Base-by-base conservation (phyloP, 371 early-diverging fungal species). In the Basidiobolus meristosporus region DNA sequence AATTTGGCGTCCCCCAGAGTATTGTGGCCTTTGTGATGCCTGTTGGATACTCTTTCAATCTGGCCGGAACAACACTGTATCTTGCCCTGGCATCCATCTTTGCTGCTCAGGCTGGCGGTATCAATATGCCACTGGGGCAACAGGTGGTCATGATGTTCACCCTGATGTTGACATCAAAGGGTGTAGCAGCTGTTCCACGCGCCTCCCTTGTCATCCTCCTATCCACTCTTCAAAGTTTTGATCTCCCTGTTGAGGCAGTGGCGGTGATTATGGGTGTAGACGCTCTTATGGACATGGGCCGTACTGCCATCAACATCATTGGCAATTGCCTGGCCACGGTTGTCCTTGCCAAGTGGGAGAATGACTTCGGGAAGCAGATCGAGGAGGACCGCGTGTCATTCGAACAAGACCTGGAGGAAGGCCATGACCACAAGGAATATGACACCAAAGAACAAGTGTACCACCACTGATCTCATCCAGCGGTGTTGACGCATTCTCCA, bases 21-120 rank as follows among this genome's bases (percentile, higher is more conserved):
- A 65, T 82, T 32, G 74, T 72, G 9, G 71, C 70, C 6, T 84
- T 79, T 48, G 81, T 78, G 21, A 68, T 82, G 43, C 78, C 82
- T 2, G 67, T 74, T 29, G 85, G 85, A 9, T 85, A 85, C 56
- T 71, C 77, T 7, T 82, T 85, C 54, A 85, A 85, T 50, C 48
- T 85, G 35, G 85, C 82, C 43, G 85, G 85, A 7, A 74, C 79
- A 6, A 79, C 83, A 10, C 62, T 85, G 19, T 80, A 82, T 51
- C 60, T 78, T 5, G 62, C 77, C 0, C 51, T 76, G 50, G 78
- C 68, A 34, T 58, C 63, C 33, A 64, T 73, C 21, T 75, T 77
- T 45, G 56, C 61, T 34, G 78, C 76, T 16, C 74, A 84, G 48
- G 79, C 77, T 3, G 63, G 66, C 18, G 67, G 70, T 7, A 47